Conservation (phyloP, 1,284 basidiomycete species). For the Cystobasidium slooffiae region DNA sequence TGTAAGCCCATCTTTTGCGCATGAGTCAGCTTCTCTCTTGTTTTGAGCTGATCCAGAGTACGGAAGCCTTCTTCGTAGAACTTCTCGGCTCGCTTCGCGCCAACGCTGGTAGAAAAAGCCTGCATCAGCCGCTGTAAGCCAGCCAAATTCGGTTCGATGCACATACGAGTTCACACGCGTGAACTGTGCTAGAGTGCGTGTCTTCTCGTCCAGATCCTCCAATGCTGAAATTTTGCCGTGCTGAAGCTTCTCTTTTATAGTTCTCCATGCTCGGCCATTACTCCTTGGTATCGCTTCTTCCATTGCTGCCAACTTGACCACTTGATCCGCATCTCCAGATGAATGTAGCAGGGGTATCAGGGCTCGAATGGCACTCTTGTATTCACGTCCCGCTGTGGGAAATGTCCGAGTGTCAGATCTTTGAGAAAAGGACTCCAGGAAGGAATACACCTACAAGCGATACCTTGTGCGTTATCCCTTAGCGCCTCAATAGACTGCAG, state of each 20-base stretch:
- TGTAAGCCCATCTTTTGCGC: slow-evolving; percentile 49
- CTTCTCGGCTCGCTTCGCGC: slow-evolving; percentile 39
- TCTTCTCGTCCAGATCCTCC: slow-evolving; percentile 8
- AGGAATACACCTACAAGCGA: neutral
- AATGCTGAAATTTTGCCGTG: slow-evolving; percentile 26
- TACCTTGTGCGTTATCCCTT: neutral
- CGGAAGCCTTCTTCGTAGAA: slow-evolving; percentile 44
- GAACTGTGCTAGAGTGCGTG: slow-evolving; percentile 42
- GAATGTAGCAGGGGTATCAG: slow-evolving; percentile 28
- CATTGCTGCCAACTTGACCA: slow-evolving; percentile 8
- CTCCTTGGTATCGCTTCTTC: slow-evolving; percentile 16
- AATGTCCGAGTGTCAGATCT: neutral
- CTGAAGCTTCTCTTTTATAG: slow-evolving; percentile 42
- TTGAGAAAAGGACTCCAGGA: neutral
- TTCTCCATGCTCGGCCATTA: slow-evolving; percentile 45
- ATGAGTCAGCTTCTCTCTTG: slow-evolving; percentile 36
- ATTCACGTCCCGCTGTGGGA: slow-evolving; percentile 17
- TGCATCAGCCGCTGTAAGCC: neutral
- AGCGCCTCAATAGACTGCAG: slow-evolving; percentile 16
- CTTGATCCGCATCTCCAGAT: slow-evolving; percentile 2
- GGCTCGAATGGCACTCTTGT: slow-evolving; percentile 29
- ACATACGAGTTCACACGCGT: slow-evolving; percentile 46
- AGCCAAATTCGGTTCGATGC: neutral
- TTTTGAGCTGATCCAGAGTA: slow-evolving; percentile 44
- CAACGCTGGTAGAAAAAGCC: slow-evolving; percentile 40